These are phyloP conservation scores for Cnidoscolus chayamansa DNA, from an alignment of 441 rosid genomes.

Conservation along the genomic window DNA sequence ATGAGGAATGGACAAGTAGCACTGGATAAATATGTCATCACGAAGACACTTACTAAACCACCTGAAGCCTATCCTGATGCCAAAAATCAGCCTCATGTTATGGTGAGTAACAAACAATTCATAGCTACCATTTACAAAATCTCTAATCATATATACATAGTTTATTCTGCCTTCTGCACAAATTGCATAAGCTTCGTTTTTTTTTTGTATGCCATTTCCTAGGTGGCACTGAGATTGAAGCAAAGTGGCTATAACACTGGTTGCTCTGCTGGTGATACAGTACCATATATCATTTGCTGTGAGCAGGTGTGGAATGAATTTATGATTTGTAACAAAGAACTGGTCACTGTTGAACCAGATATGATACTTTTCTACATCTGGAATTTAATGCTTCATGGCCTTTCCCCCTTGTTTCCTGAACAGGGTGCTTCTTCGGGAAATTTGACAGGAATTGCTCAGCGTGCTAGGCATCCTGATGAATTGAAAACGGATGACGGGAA, in stretches of 20 bases:
- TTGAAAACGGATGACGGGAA: slow-evolving; percentile 69
- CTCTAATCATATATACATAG: slow-evolving; percentile 9
- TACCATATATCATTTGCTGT: slow-evolving; percentile 87
- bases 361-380: slow-evolving; percentile 4
- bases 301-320: slow-evolving; percentile 63
- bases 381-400: slow-evolving; percentile 10
- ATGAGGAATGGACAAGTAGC: slow-evolving; percentile 90
- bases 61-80: slow-evolving; percentile 96
- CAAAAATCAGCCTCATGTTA: slow-evolving; percentile 96
- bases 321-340: slow-evolving; percentile 11
- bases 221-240: slow-evolving; percentile 93
- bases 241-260: slow-evolving; percentile 80
- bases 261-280: slow-evolving; percentile 82
- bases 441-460: slow-evolving; percentile 81
- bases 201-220: slow-evolving; percentile 28
- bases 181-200: slow-evolving; percentile 10
- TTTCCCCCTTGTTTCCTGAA: slow-evolving; percentile 21
- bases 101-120: slow-evolving; percentile 45
- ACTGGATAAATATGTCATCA: slow-evolving; percentile 86
- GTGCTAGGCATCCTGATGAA: slow-evolving; percentile 97
- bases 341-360: neutral
- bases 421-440: slow-evolving; percentile 60
- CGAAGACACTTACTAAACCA: slow-evolving; percentile 88
- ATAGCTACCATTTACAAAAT: slow-evolving; percentile 11
- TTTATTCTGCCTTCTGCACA: slow-evolving; percentile 15